phyloP scores from a whole-genome alignment of 306 rosid species.

The Senna siamea region DNA sequence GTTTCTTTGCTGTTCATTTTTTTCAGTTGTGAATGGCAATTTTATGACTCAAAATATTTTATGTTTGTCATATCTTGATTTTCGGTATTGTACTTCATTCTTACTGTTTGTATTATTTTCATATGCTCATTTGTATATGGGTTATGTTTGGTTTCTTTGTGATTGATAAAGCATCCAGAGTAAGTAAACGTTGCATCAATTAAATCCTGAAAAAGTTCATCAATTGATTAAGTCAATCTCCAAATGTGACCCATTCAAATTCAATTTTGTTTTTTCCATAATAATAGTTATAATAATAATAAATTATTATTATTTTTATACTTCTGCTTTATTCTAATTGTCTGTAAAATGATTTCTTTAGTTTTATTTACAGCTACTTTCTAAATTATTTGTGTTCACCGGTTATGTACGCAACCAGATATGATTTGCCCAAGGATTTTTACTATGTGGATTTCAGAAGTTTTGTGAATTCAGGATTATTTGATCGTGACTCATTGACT shows the following conservation, averaged over 20 bases:
- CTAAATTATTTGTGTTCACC: neutral
- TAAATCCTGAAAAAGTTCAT: neutral
- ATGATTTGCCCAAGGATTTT: neutral
- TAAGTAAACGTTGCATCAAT: neutral
- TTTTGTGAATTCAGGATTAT: neutral
- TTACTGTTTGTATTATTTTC: neutral
- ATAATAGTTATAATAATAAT: no score
- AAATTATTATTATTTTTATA: no score
- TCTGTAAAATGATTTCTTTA: no score
- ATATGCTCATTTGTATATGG: neutral
- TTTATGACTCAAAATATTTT: neutral
- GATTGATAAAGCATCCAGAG: no score
- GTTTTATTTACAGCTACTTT: neutral
- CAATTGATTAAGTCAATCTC: neutral
- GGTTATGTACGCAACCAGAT: neutral
- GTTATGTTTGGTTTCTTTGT: slow-evolving; percentile 17
- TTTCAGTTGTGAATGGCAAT: neutral
- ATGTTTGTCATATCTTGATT: neutral
- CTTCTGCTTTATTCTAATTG: no score
- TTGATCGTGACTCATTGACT: neutral
- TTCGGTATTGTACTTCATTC: neutral
- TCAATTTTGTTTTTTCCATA: neutral
- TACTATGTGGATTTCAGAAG: neutral
- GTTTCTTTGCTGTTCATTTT: neutral
- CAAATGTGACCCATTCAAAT: neutral